These are phyloP conservation scores for Aspergillus pseudonomiae DNA, from an alignment of 2,329 filamentous ascomycete genomes.

Conservation along the genomic window DNA sequence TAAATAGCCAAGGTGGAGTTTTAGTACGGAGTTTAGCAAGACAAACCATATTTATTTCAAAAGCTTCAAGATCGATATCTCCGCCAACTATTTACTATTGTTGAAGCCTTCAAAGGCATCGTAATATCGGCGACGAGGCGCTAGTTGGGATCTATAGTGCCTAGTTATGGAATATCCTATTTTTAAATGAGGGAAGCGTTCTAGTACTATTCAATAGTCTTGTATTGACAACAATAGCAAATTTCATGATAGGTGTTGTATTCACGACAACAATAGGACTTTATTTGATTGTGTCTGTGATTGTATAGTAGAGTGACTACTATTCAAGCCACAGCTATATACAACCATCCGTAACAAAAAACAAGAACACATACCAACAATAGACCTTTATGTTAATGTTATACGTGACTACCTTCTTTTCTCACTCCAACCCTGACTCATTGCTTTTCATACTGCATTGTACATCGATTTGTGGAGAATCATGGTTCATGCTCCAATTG, in stretches of 20 bases:
- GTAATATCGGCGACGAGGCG: neutral
- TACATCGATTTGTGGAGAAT: neutral
- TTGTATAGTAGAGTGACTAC: neutral
- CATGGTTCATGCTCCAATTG: neutral
- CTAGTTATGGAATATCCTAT: neutral
- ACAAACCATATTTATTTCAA: neutral
- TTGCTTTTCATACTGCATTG: neutral
- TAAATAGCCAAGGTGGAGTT: neutral
- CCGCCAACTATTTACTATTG: neutral
- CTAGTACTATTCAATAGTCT: neutral
- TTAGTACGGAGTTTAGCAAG: neutral
- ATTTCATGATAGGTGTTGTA: neutral
- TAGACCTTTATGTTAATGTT: neutral
- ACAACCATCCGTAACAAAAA: neutral
- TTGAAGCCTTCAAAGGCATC: neutral
- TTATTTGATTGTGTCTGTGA: neutral
- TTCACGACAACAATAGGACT: neutral
- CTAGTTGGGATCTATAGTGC: neutral
- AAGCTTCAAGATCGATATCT: neutral
- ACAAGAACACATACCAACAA: neutral
- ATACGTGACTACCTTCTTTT: neutral
- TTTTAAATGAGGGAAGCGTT: neutral
- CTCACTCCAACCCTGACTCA: neutral
- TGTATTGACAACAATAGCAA: neutral
- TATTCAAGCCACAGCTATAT: neutral